These are phyloP conservation scores for Myriosclerotinia scirpicola DNA, from an alignment of 2,329 filamentous ascomycete genomes.

Conservation along the genomic window DNA sequence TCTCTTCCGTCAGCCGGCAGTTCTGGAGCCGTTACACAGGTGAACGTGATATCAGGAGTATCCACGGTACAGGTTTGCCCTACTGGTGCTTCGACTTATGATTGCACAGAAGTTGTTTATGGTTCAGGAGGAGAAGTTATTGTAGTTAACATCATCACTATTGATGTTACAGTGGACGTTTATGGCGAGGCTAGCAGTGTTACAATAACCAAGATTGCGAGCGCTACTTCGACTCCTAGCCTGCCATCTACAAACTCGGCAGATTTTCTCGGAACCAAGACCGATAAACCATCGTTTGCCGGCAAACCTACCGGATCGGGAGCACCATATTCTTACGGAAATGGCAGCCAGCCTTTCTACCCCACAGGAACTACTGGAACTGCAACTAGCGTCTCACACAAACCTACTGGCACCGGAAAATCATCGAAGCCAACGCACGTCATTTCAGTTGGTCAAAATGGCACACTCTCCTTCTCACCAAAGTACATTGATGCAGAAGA, in stretches of 20 bases:
- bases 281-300: not conserved
- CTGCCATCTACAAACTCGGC: conserved; percentile 9
- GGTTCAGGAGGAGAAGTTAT: conserved; percentile 15
- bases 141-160: conserved; percentile 21
- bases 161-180: conserved; percentile 17
- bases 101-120: conserved; percentile 21
- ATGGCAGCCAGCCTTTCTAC: conserved; percentile 10
- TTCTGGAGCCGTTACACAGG: conserved; percentile 16
- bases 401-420: conserved; percentile 9
- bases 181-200: conserved; percentile 15
- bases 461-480: conserved; percentile 22
- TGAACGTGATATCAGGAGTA: conserved; percentile 21
- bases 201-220: conserved; percentile 21
- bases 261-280: conserved; percentile 6
- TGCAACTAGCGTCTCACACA: not conserved
- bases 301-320: not conserved
- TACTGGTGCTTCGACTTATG: conserved; percentile 18
- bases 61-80: conserved; percentile 23
- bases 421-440: conserved; percentile 21
- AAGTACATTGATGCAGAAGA: conserved; percentile 20
- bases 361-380: not conserved
- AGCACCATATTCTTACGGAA: conserved; percentile 11
- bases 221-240: conserved; percentile 17
- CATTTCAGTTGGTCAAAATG: conserved; percentile 25
- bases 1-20: not conserved